These are phyloP conservation scores for Aspergillus sp. DNA, from an alignment of 2,329 filamentous ascomycete species.

Conservation along the genomic window DNA sequence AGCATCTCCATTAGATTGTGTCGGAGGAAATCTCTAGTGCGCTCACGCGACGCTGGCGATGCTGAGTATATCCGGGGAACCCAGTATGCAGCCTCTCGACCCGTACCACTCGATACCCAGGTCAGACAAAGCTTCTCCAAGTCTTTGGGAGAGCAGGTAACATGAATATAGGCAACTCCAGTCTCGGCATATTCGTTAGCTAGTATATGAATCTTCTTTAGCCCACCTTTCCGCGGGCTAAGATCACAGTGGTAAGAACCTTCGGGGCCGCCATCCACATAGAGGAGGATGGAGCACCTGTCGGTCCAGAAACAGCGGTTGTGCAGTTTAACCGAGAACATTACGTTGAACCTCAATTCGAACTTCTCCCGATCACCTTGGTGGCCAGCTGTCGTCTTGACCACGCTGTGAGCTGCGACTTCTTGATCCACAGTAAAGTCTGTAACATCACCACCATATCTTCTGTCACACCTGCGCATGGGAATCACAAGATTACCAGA, in stretches of 20 bases:
- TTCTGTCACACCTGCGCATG: conserved; percentile 31
- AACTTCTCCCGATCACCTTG: conserved; percentile 13
- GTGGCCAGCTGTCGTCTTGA: not conserved
- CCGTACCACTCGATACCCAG: conserved; percentile 29
- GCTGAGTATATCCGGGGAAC: conserved; percentile 33
- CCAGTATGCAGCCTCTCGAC: conserved; percentile 25
- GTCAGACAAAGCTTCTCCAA: conserved; percentile 31
- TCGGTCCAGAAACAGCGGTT: conserved; percentile 37
- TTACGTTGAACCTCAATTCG: conserved; percentile 30
- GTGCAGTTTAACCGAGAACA: conserved; percentile 34
- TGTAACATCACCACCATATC: conserved; percentile 35
- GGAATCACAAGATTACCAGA: conserved; percentile 31
- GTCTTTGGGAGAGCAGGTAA: conserved; percentile 31
- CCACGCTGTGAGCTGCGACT: conserved; percentile 18
- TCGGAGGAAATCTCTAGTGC: conserved; percentile 19
- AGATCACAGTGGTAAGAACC: conserved; percentile 30
- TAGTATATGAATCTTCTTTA: conserved; percentile 29
- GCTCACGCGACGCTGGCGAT: conserved; percentile 14
- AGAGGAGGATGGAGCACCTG: conserved; percentile 34
- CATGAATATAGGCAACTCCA: conserved; percentile 28
- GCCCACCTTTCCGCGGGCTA: conserved; percentile 6
- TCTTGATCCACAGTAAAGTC: conserved; percentile 36
- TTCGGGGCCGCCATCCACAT: conserved; percentile 36
- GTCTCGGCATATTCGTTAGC: conserved; percentile 5
- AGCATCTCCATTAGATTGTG: conserved; percentile 3